Conservation (phyloP, 2,329 filamentous ascomycete species). For the Diaporthe eres region DNA sequence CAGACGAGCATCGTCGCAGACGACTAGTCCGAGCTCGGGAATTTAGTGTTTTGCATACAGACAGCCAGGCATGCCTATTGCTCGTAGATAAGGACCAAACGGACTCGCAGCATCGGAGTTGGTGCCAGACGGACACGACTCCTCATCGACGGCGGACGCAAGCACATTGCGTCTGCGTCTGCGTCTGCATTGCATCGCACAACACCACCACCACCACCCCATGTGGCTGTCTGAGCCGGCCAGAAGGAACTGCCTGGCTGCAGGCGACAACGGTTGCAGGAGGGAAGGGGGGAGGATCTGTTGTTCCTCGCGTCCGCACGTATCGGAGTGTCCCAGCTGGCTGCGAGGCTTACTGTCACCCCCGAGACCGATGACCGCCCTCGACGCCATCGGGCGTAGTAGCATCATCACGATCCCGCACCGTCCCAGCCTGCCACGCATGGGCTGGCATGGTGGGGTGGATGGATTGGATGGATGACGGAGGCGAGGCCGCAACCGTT, state of each 20-base stretch:
- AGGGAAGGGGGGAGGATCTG: neutral
- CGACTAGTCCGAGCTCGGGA: conserved; percentile 14
- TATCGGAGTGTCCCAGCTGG: conserved; percentile 1
- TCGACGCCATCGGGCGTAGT: conserved; percentile 6
- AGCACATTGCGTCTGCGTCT: conserved; percentile 13
- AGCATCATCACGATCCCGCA: conserved; percentile 2
- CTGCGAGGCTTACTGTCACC: conserved; percentile 26
- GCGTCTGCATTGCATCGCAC: conserved; percentile 20
- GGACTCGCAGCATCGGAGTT: neutral
- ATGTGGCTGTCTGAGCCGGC: neutral
- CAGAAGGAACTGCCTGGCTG: conserved; percentile 5
- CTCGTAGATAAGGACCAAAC: conserved; percentile 4
- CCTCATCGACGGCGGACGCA: neutral
- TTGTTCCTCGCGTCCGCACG: neutral
- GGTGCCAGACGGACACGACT: neutral
- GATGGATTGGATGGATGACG: neutral
- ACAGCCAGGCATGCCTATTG: conserved; percentile 11
- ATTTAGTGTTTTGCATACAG: conserved; percentile 22
- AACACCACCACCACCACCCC: neutral
- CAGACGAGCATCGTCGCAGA: neutral
- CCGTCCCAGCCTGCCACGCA: neutral
- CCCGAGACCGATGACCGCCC: conserved; percentile 22
- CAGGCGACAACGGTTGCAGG: conserved; percentile 4
- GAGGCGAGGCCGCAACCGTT: conserved; percentile 1
- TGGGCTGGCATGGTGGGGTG: neutral